Percentiles rank a stretch among this genome's conserved stretches.
These are phyloP conservation scores for Starmerella stigmatis DNA, from an alignment of 805 yeast species.

Conservation along the genomic window DNA sequence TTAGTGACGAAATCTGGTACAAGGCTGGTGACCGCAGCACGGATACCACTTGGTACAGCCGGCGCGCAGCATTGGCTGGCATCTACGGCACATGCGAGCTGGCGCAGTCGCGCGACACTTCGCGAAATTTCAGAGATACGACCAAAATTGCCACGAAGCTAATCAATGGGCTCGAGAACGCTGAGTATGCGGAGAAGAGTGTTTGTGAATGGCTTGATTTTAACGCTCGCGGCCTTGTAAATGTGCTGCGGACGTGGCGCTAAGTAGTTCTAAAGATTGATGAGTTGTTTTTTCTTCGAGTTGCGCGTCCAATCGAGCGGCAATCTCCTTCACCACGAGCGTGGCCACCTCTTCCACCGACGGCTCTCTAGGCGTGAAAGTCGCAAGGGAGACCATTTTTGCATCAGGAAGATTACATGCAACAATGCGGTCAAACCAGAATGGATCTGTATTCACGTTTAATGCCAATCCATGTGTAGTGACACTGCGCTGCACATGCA, in stretches of 20 bases:
- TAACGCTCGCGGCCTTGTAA: constrained; percentile 51
- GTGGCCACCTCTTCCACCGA: constrained; percentile 36
- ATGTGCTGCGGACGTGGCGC: constrained; percentile 38
- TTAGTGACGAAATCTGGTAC: constrained; percentile 74
- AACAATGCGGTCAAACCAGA: constrained; percentile 56
- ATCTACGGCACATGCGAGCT: constrained; percentile 63
- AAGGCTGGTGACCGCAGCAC: constrained; percentile 66
- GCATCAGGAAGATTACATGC: constrained; percentile 81
- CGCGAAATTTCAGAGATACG: constrained; percentile 47
- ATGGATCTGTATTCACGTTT: constrained; percentile 63
- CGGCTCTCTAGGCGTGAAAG: constrained; percentile 1
- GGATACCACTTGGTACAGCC: constrained; percentile 89
- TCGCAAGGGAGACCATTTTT: constrained; percentile 38
- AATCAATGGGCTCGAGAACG: constrained; percentile 41
- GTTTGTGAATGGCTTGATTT: constrained; percentile 70
- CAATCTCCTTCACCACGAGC: constrained; percentile 33
- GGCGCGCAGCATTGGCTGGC: constrained; percentile 58
- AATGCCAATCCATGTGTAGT: constrained; percentile 86
- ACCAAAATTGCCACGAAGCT: constrained; percentile 52
- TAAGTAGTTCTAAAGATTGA: constrained; percentile 1
- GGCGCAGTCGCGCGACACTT: constrained; percentile 66
- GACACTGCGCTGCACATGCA: constrained; percentile 70
- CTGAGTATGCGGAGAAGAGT: constrained; percentile 53
- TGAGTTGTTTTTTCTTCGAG: neutral
- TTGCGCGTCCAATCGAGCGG: constrained; percentile 1